Percentiles rank a stretch among this genome's conserved stretches.
Conservation (phyloP, 495 filamentous ascomycete species). For the Lophiostoma macrostomum region DNA sequence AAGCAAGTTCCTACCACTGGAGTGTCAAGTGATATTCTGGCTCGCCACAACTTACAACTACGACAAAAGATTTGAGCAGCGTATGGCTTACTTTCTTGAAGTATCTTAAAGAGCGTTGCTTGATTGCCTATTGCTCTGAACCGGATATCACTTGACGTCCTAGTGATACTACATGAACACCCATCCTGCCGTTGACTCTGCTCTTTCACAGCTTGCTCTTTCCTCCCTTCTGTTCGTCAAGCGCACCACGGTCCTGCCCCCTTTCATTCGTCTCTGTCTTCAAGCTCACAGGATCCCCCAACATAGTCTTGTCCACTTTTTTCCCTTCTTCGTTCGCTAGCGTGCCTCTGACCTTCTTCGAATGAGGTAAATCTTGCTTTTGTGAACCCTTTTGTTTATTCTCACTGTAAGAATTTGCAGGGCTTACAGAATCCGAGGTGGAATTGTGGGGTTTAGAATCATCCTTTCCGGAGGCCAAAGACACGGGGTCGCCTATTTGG, state of each 20-base stretch:
- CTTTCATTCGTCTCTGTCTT: conserved; percentile 21
- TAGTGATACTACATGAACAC: no score
- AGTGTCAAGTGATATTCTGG: no score
- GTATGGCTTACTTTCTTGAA: no score
- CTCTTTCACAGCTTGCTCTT: no score
- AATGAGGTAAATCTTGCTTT: not conserved
- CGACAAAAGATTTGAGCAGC: no score
- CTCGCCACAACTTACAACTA: no score
- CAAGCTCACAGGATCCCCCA: conserved; percentile 23
- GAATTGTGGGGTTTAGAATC: not conserved
- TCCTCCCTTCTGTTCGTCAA: not conserved
- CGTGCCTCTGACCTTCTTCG: conserved; percentile 16
- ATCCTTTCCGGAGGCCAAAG: not conserved
- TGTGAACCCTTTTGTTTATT: not conserved
- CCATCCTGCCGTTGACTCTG: no score
- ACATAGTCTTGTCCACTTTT: conserved; percentile 21
- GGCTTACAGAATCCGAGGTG: not conserved
- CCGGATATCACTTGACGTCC: no score
- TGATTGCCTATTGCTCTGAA: no score
- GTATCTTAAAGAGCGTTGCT: no score
- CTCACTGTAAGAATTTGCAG: not conserved
- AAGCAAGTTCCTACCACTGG: no score
- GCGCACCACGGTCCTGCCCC: not conserved
- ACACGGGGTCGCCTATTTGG: conserved; percentile 4
- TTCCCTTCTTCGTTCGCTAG: not conserved